phyloP scores from a whole-genome alignment of 2,329 filamentous ascomycete species.

The Pseudogymnoascus sp. region DNA sequence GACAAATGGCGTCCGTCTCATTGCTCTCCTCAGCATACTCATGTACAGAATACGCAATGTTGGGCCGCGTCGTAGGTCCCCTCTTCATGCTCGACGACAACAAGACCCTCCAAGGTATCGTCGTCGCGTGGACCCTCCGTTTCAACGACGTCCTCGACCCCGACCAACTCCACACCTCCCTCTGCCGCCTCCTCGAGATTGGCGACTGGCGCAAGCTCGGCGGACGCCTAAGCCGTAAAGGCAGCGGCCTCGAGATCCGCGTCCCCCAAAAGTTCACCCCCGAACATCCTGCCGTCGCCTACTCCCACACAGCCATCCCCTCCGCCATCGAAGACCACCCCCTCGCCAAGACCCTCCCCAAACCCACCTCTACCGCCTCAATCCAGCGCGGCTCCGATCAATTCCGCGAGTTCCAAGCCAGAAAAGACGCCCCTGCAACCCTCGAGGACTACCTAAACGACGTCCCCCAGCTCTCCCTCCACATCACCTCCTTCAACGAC shows the following conservation, averaged over 20 bases:
- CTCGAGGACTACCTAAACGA: constrained; percentile 35
- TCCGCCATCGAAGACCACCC: constrained; percentile 36
- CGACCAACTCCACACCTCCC: constrained; percentile 30
- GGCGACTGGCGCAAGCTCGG: constrained; percentile 41
- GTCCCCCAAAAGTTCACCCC: constrained; percentile 32
- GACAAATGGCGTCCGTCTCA: no score
- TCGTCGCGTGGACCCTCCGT: constrained; percentile 21
- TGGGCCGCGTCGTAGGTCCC: no score
- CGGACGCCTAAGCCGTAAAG: constrained; percentile 33
- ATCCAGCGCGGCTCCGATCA: constrained; percentile 24
- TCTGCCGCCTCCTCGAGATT: constrained; percentile 33
- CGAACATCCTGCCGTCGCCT: constrained; percentile 35
- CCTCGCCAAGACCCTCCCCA: constrained; percentile 33
- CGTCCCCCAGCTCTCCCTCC: constrained; percentile 42
- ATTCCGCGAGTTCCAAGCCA: constrained; percentile 24
- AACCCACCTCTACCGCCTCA: constrained; percentile 24
- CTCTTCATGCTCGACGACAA: constrained; percentile 15
- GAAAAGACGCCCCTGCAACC: constrained; percentile 23
- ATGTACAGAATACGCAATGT: no score
- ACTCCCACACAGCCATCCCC: constrained; percentile 32
- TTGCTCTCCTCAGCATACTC: no score
- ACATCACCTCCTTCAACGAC: constrained; percentile 42
- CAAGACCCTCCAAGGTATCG: constrained; percentile 1
- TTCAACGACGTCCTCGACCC: constrained; percentile 39
- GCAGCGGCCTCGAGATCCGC: constrained; percentile 34